phyloP scores from a whole-genome alignment of 2,329 filamentous ascomycete species.

The Shiraia sp. region DNA sequence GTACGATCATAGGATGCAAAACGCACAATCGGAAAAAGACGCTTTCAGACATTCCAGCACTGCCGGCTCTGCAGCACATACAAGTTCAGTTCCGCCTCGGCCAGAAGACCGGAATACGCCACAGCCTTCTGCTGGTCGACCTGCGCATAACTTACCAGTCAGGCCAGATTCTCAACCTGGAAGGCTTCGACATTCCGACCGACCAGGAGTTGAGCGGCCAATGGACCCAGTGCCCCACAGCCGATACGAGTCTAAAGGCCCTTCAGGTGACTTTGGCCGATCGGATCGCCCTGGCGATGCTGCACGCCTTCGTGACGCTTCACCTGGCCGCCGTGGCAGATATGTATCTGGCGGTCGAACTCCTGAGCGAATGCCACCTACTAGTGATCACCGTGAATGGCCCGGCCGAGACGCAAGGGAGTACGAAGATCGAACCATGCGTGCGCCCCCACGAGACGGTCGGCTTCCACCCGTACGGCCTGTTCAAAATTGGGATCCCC shows the following conservation, averaged over 20 bases:
- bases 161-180: constrained; percentile 63
- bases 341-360: constrained; percentile 36
- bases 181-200: constrained; percentile 38
- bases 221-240: constrained; percentile 27
- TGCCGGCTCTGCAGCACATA: constrained; percentile 17
- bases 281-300: constrained; percentile 49
- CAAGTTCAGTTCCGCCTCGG: constrained; percentile 29
- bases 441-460: constrained; percentile 37
- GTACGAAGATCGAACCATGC: constrained; percentile 42
- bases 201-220: constrained; percentile 35
- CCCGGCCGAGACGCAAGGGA: constrained; percentile 35
- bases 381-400: constrained; percentile 39
- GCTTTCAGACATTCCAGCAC: constrained; percentile 8
- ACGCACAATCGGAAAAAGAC: constrained; percentile 18
- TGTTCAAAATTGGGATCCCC: constrained; percentile 27
- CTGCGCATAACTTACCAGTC: constrained; percentile 56
- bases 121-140: constrained; percentile 31
- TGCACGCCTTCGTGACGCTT: constrained; percentile 44
- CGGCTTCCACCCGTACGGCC: constrained; percentile 29
- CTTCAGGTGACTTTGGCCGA: constrained; percentile 48
- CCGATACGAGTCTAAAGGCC: constrained; percentile 41
- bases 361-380: constrained; percentile 34
- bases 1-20: constrained; percentile 12
- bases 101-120: constrained; percentile 38
- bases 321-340: constrained; percentile 45